A percentile compares a stretch with the other conserved stretches of the same genome.
Conservation (phyloP, 768 basidiomycete species). For the Boletus vermiculosoides region DNA sequence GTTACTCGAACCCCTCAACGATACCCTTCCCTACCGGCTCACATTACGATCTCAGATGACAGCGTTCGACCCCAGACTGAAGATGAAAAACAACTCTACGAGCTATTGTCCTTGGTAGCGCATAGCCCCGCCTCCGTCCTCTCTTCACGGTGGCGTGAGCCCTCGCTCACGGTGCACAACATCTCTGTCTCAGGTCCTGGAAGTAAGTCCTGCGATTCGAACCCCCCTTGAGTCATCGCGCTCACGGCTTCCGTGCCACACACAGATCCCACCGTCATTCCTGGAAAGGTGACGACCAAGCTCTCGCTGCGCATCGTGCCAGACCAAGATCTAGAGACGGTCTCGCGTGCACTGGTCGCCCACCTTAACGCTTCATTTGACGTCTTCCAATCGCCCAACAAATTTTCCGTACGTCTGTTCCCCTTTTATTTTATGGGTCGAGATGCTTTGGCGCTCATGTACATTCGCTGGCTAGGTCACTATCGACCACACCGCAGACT, state of each 20-base stretch:
- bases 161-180: conserved; percentile 85
- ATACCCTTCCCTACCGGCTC: background rate
- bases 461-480: conserved; percentile 50
- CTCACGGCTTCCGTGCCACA: background rate
- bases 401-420: conserved; percentile 51
- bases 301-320: conserved; percentile 93
- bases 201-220: conserved; percentile 44
- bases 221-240: background rate
- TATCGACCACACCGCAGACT: conserved; percentile 83
- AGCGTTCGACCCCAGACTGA: conserved; percentile 66
- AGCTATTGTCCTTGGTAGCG: conserved; percentile 66
- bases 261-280: conserved; percentile 85
- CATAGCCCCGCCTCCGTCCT: conserved; percentile 66
- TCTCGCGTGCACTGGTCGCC: conserved; percentile 58
- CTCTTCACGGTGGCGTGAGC: conserved; percentile 83
- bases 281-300: conserved; percentile 76
- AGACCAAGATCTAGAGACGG: conserved; percentile 77
- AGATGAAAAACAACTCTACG: conserved; percentile 67
- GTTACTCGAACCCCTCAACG: conserved; percentile 29
- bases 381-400: conserved; percentile 63
- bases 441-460: background rate
- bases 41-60: conserved; percentile 53
- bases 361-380: conserved; percentile 62
- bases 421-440: background rate
- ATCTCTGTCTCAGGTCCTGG: conserved; percentile 79